Evolutionary conservation across 1,284 basidiomycete genomes (phyloP).

Genomic region (Heterobasidion occidentale): DNA sequence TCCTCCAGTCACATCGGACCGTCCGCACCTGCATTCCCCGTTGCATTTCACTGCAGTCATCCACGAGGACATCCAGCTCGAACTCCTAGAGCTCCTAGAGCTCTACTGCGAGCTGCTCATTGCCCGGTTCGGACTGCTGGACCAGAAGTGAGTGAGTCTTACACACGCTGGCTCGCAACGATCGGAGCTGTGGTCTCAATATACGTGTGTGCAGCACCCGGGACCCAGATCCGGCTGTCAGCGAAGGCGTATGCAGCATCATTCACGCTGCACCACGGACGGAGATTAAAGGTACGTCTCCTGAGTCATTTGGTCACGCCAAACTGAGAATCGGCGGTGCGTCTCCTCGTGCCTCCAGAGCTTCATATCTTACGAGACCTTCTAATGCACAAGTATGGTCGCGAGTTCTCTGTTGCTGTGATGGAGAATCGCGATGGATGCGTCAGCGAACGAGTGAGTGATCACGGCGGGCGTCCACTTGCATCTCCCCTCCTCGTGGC

Average conservation of each 20-base stretch:
- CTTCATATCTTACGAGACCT: constrained; percentile 88
- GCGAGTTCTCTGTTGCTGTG: constrained; percentile 72
- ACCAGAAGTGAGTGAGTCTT: constrained; percentile 56
- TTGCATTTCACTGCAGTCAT: constrained; percentile 44
- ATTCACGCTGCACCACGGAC: constrained; percentile 89
- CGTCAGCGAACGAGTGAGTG: constrained; percentile 71
- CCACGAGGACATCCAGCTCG: constrained; percentile 79
- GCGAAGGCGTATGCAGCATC: constrained; percentile 72
- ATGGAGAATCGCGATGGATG: constrained; percentile 80
- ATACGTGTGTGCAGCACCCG: constrained; percentile 40
- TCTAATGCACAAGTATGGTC: constrained; percentile 89
- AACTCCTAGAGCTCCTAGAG: constrained; percentile 88
- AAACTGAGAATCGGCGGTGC: not conserved
- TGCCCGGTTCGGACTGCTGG: constrained; percentile 87
- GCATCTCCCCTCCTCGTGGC: not conserved
- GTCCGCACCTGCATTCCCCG: not conserved
- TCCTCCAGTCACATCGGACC: constrained; percentile 8
- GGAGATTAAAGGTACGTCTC: constrained; percentile 70
- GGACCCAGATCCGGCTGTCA: constrained; percentile 78
- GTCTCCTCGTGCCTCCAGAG: constrained; percentile 38
- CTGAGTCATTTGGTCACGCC: not conserved
- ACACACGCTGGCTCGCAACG: constrained; percentile 2
- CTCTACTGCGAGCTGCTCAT: constrained; percentile 91
- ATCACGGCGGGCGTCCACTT: not conserved
- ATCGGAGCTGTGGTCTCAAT: constrained; percentile 1